These are phyloP conservation scores for Apiospora arundinis DNA, from an alignment of 2,329 filamentous ascomycete genomes.

Conservation along the genomic window DNA sequence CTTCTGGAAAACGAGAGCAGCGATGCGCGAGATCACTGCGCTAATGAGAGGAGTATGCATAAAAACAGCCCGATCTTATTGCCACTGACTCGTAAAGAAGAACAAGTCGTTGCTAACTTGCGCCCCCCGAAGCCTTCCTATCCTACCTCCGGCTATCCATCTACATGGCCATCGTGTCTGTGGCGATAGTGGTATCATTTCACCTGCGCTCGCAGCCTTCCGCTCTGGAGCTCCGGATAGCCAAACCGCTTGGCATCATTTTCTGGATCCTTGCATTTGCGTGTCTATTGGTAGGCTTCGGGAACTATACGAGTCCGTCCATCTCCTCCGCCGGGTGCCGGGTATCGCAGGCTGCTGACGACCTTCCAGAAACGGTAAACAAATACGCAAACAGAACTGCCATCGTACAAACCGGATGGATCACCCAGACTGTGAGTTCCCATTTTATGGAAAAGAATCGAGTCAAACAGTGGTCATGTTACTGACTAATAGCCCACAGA, in stretches of 20 bases:
- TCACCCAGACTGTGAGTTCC: slow-evolving; percentile 76
- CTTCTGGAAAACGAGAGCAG: slow-evolving; percentile 77
- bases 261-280: slow-evolving; percentile 85
- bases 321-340: background rate
- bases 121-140: slow-evolving; percentile 67
- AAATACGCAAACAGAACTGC: slow-evolving; percentile 81
- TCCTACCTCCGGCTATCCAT: slow-evolving; percentile 89
- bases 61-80: background rate
- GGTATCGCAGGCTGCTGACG: background rate
- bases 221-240: slow-evolving; percentile 74
- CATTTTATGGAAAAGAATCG: background rate
- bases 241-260: slow-evolving; percentile 81
- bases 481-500: slow-evolving; percentile 45
- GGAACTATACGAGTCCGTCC: slow-evolving; percentile 81
- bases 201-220: slow-evolving; percentile 80
- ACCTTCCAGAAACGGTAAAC: slow-evolving; percentile 66
- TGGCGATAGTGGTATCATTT: slow-evolving; percentile 92
- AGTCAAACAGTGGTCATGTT: background rate
- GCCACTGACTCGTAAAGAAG: slow-evolving; percentile 1
- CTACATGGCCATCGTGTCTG: slow-evolving; percentile 88
- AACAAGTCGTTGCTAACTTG: background rate
- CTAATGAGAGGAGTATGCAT: slow-evolving; percentile 72
- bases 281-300: slow-evolving; percentile 79
- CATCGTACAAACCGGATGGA: slow-evolving; percentile 92
- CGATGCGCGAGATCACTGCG: slow-evolving; percentile 79